Base-by-base conservation (phyloP, 2,329 filamentous ascomycete species). In the Fusarium robinianum region DNA sequence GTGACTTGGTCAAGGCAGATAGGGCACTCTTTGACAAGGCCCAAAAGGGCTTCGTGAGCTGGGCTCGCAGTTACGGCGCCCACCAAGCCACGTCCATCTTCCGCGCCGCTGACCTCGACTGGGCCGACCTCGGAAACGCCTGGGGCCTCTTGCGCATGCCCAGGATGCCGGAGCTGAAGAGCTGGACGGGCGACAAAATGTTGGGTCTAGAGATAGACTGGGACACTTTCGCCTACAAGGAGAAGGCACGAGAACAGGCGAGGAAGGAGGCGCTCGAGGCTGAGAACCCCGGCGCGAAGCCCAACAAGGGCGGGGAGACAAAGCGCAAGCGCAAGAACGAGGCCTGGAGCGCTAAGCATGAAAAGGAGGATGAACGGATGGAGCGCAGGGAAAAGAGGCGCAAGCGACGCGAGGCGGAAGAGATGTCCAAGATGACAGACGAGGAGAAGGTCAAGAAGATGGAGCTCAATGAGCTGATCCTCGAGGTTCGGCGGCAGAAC, bases 1-100 rank as follows among this genome's bases (percentile, higher is more conserved):
- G 88, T 17, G 70, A 74, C 8, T 63, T 80, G 4, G 78, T 84
- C 9, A 62, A 64, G 25, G 57, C 69, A 7, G 79, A 82, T 50
- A 71, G 77, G 29, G 76, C 73, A 4, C 65, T 94, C 8, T 85
- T 94, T 65, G 90, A 96, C 66, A 94, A 95, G 62, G 90, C 87
- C 1, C 90, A 96, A 63, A 84, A 85, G 50, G 94, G 85, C 1
- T 97, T 99, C 59, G 92, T 97, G 15, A 92, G 87, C 63, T 97
- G 90, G 88, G 83, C 95, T 2, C 83, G 90, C 63, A 87, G 88
- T 56, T 97, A 97, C 71, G 87, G 83, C 63, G 95, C 94, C 61
- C 94, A 97, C 62, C 84, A 91, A 55, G 90, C 92, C 1, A 85
- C 83, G 47, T 95, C 90, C 61, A 97, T 99, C 56, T 99, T 99